Evolutionary conservation across 2,329 filamentous ascomycete genomes (phyloP), one percentile per base, ranked within the genome.

Genomic region (Venturia pyrina): DNA sequence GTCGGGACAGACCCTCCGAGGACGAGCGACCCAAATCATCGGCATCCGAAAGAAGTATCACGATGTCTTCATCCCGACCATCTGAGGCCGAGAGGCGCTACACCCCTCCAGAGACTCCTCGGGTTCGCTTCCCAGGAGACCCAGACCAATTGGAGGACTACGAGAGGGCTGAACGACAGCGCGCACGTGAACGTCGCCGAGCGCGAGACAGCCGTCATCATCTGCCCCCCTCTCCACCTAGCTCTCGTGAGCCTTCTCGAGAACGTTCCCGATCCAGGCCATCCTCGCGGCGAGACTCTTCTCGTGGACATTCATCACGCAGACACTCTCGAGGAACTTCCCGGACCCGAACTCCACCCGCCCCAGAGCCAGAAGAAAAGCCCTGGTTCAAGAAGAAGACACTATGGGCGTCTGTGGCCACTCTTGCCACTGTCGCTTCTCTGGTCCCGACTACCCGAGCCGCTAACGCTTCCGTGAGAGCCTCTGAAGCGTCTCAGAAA

Each of bases 381-480:
- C 64, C 64, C 0, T 66, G 64, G 64, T 66, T 66, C 64, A 66
- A 66, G 24, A 66, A 66, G 64, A 66, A 66, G 57, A 66, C 64
- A 43, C 21, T 66, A 1, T 66, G 64, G 64, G 44, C 64, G 7
- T 65, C 64, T 13, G 57, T 66, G 34, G 64, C 56, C 24, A 62
- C 64, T 8, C 64, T 66, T 17, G 64, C 64, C n/a, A 62, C 64
- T 7, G 64, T 66, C 6, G 64, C 64, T 43, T 50, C 64, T 24
- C 59, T 66, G 13, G 64, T 66, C 1, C 64, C 64, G 1, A 43
- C 64, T 15, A 53, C 64, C 5, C 24, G 64, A 34, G 64, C 64
- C 3, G 64, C 64, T 28, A 37, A 56, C 10, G 64, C 64, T 10
- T 50, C 41, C 24, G 28, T 40, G 19, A 43, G 60, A 46, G 64